These are phyloP conservation scores for Metschnikowia kunwiensis DNA, from an alignment of 805 yeast species.

Conservation along the genomic window DNA sequence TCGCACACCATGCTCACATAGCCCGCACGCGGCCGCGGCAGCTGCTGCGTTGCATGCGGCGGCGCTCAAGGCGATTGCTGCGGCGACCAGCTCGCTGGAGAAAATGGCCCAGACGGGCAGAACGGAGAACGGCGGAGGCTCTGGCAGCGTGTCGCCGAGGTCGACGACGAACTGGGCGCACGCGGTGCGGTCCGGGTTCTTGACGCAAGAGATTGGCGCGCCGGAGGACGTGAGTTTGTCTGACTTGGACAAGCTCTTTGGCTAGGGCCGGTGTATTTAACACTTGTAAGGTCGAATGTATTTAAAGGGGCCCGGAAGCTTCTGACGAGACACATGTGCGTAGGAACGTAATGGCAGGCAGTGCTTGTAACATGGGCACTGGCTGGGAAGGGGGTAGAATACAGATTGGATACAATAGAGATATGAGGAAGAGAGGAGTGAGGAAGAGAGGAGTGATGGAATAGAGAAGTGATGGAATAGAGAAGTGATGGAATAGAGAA, in stretches of 20 bases:
- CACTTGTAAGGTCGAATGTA: no score
- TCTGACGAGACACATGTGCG: no score
- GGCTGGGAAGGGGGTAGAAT: no score
- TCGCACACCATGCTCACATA: slow-evolving; percentile 52
- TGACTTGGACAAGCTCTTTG: slow-evolving; percentile 49
- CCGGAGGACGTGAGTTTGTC: slow-evolving; percentile 78
- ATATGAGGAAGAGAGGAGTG: no score
- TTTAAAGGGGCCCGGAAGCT: no score
- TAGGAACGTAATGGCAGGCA: no score
- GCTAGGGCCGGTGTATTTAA: no score
- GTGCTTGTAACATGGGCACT: no score
- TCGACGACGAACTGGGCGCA: slow-evolving; percentile 62
- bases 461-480: no score
- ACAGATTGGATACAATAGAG: no score
- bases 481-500: no score
- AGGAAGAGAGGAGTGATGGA: no score
- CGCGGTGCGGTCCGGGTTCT: slow-evolving; percentile 72
- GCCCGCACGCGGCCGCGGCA: slow-evolving; percentile 67
- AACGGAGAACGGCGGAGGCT: neutral
- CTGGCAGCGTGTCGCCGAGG: slow-evolving; percentile 5
- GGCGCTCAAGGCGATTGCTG: slow-evolving; percentile 48
- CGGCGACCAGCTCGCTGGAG: slow-evolving; percentile 23
- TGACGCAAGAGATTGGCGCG: slow-evolving; percentile 70
- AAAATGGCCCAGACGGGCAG: neutral
- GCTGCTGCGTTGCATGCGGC: slow-evolving; percentile 74